Evolutionary conservation across 352 stramenopile species (phyloP).

Genomic region (Globisporangium cylindrosporum): DNA sequence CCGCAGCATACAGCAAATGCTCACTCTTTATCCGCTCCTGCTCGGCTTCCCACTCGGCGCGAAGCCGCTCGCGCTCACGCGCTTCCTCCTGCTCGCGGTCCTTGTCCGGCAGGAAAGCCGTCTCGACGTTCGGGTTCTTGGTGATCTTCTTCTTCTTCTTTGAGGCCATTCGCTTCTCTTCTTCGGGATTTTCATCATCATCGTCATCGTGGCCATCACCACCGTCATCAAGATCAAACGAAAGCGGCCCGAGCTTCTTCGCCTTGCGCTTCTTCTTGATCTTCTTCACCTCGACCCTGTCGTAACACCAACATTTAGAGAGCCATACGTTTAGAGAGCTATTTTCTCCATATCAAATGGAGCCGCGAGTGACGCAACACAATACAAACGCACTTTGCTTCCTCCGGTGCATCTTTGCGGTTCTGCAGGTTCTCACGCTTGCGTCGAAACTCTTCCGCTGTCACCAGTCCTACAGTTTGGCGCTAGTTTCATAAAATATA

Average conservation of each 20-base stretch:
- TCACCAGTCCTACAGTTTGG: constrained; percentile 92
- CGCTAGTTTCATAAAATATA: constrained; percentile 29
- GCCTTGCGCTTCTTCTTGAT: constrained; percentile 79
- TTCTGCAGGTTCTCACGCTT: constrained; percentile 80
- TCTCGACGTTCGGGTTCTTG: constrained; percentile 94
- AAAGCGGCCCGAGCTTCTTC: constrained; percentile 74
- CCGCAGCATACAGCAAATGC: constrained; percentile 6
- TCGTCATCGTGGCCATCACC: constrained; percentile 32
- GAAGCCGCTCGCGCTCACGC: constrained; percentile 75
- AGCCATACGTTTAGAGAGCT: not conserved
- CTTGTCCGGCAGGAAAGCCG: constrained; percentile 94
- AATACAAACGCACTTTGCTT: constrained; percentile 25
- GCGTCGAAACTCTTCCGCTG: constrained; percentile 91
- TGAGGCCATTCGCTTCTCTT: not conserved
- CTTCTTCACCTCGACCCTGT: constrained; percentile 40
- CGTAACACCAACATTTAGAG: not conserved
- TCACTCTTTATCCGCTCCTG: constrained; percentile 94
- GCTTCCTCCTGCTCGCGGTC: constrained; percentile 85
- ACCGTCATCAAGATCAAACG: constrained; percentile 82
- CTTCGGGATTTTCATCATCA: constrained; percentile 13
- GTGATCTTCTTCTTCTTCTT: constrained; percentile 57
- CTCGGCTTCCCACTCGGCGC: constrained; percentile 89
- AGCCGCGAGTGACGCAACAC: too few relatives aligned
- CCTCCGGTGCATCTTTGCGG: constrained; percentile 27
- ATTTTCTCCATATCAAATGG: too few relatives aligned